Evolutionary conservation across 2,329 filamentous ascomycete species (phyloP), one percentile per base, ranked within the genome.

Genomic region (Ophioceras dolichostomum): DNA sequence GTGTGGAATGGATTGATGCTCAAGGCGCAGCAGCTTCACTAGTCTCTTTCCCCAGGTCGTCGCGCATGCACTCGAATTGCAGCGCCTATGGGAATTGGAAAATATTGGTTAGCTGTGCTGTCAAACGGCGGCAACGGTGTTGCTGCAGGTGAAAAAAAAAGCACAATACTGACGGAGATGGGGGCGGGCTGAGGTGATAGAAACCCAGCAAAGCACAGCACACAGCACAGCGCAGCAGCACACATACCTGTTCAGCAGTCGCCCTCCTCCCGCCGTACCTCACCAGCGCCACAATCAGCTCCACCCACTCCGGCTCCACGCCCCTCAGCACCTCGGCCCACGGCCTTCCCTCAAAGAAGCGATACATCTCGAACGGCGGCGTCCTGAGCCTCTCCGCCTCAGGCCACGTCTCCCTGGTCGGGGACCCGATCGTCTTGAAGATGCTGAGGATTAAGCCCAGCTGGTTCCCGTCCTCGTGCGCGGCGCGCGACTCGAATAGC

Each of bases 281-380:
- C 10, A 98, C 70, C 43, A 94, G 56, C 5, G 61, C 64, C 28
- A 64, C 66, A 9, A 93, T 74, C 24, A 95, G 59, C 43, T 82
- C 71, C 41, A 73, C 67, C 20, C 76, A 80, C 12, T 62, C 60
- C 0, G 64, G 56, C 20, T 75, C 68, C 0, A 76, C 68, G 5
- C 64, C 67, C 0, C 75, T 74, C 30, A 96, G 59, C 14, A 95
- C 64, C 1, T 73, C 69, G 1, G 74, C 65, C 87, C 88, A 95
- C 0, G 63, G 44, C 44, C 70, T 70, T 0, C 65, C 58, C 4
- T 77, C 70, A 52, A 94, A 95, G 12, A 76, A 65, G 29, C 77
- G 72, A 60, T 94, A 98, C 56, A 87, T 93, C 12, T 88, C 83
- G 70, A 94, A 98, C 14, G 94, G 91, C 0, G 83, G 82, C 1